Evolutionary conservation across 2,329 filamentous ascomycete species (phyloP).

Genomic region (Albophoma yamanashiensis): DNA sequence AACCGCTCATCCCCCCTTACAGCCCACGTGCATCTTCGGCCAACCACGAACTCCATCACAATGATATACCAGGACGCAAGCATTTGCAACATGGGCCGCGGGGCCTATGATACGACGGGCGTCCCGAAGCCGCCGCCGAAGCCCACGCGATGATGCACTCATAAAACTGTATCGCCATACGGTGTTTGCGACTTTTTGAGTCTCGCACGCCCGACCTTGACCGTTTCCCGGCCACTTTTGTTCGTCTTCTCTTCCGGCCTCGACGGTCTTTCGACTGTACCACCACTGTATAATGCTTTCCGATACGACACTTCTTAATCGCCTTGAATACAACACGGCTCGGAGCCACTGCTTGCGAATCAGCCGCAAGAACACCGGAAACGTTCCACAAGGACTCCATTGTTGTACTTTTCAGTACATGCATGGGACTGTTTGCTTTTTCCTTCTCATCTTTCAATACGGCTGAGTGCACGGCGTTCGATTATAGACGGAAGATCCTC

Average conservation of each 20-base stretch:
- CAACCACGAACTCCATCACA: conserved; percentile 11
- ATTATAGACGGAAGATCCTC: conserved; percentile 18
- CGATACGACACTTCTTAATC: conserved; percentile 6
- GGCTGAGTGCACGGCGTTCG: conserved; percentile 19
- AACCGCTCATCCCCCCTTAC: neutral
- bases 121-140: conserved; percentile 35
- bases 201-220: neutral
- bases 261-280: conserved; percentile 9
- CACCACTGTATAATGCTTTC: conserved; percentile 16
- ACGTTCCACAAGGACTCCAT: conserved; percentile 6
- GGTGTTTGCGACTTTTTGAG: neutral
- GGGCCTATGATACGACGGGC: conserved; percentile 41
- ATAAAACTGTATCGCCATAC: neutral
- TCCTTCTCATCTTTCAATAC: neutral
- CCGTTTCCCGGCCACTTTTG: conserved; percentile 3
- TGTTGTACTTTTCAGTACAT: conserved; percentile 1
- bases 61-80: conserved; percentile 25
- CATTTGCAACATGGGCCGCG: conserved; percentile 36
- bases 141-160: conserved; percentile 24
- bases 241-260: conserved; percentile 10
- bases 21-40: neutral
- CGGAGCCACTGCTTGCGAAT: conserved; percentile 26
- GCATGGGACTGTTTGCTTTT: conserved; percentile 5
- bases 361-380: conserved; percentile 21
- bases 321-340: conserved; percentile 24